Conservation (phyloP, 2,329 filamentous ascomycete genomes). For the Cordyceps cateniannulata region DNA sequence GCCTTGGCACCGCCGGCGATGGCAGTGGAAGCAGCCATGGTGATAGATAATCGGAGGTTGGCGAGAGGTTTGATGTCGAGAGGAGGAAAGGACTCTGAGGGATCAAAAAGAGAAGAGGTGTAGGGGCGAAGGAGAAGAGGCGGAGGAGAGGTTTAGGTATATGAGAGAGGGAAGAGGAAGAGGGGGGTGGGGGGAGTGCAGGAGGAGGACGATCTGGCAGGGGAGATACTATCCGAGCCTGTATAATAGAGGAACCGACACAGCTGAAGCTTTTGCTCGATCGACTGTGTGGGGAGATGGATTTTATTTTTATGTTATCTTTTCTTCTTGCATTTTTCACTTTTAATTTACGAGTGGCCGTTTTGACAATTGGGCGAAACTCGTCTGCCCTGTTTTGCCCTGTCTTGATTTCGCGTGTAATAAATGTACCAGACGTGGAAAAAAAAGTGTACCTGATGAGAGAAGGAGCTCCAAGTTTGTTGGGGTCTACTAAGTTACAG, state of each 20-base stretch:
- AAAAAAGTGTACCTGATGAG: conserved; percentile 11
- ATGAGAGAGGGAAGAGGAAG: conserved; percentile 5
- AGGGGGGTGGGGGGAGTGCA: conserved; percentile 15
- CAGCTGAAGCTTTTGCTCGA: background rate
- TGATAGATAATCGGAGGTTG: conserved; percentile 12
- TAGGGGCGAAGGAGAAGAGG: background rate
- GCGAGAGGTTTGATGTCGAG: conserved; percentile 7
- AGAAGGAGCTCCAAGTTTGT: conserved; percentile 1
- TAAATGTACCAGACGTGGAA: background rate
- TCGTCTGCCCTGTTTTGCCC: background rate
- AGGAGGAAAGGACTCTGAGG: background rate
- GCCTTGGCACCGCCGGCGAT: conserved; percentile 37
- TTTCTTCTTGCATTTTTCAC: background rate
- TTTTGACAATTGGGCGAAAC: background rate
- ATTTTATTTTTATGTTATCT: background rate
- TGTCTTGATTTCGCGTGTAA: background rate
- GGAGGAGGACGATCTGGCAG: conserved; percentile 4
- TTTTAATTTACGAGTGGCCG: background rate
- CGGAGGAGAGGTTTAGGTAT: background rate
- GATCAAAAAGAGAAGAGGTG: background rate
- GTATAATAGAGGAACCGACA: background rate
- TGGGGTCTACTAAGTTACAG: conserved; percentile 13
- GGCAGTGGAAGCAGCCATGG: conserved; percentile 41
- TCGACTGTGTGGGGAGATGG: conserved; percentile 1
- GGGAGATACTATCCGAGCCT: conserved; percentile 1